Conservation (phyloP, 441 rosid genomes). For the Capsella rubella region DNA sequence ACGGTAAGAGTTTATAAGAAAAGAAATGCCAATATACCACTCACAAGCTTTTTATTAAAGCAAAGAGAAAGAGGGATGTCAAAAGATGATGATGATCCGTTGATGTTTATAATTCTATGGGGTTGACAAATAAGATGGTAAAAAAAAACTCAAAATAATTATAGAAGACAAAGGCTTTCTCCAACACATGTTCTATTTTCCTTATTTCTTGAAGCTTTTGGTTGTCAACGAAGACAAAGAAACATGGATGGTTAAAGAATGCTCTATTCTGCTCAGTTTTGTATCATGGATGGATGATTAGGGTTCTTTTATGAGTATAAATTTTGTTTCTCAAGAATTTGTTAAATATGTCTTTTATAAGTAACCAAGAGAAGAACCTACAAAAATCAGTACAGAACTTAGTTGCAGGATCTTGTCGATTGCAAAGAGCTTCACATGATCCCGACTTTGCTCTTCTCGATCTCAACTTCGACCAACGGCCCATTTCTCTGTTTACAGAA, state of each 20-base stretch:
- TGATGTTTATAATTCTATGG: neutral
- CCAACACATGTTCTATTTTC: too few species aligned
- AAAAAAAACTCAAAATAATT: neutral
- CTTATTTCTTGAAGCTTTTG: too few species aligned
- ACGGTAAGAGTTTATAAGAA: neutral
- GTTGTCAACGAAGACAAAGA: too few species aligned
- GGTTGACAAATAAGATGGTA: neutral
- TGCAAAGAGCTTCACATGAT: slow-evolving; percentile 77
- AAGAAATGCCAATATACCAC: neutral
- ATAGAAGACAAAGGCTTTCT: too few species aligned
- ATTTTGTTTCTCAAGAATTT: too few species aligned
- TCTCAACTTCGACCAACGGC: slow-evolving; percentile 53
- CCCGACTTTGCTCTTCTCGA: slow-evolving; percentile 71
- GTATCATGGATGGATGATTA: too few species aligned
- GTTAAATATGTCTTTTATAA: too few species aligned
- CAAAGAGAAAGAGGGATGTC: neutral
- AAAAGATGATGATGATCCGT: neutral
- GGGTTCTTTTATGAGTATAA: too few species aligned
- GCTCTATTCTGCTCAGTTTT: too few species aligned
- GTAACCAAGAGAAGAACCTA: too few species aligned
- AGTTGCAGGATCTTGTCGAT: slow-evolving; percentile 72
- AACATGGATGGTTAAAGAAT: too few species aligned
- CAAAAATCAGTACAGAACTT: slow-evolving; percentile 50
- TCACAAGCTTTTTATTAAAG: neutral
- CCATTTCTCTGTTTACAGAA: neutral